Base-by-base conservation (phyloP, 2,329 filamentous ascomycete genomes). In the Mycosphaerella arachidis region DNA sequence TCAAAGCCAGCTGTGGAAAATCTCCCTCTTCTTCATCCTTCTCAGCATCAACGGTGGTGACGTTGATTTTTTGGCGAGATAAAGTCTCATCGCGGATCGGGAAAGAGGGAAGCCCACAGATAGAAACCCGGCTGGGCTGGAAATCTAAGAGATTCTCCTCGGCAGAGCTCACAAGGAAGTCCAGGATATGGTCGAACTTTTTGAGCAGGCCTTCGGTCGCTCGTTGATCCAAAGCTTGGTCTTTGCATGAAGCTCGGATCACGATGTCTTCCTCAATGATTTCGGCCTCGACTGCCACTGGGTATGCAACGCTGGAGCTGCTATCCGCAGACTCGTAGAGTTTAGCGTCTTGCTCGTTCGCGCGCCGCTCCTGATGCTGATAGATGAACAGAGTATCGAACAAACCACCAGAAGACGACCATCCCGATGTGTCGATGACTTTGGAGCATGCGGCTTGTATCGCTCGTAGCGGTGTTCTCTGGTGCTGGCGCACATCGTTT, bases 221-320 rank as follows among this genome's bases (percentile, higher is more conserved):
- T 0, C 70, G 59, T 0, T 72, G 64, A 12, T 82, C 78, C 6
- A 86, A 73, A 10, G 84, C 81, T 0, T 76, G 75, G 1, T 81
- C 78, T 67, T 90, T 86, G 63, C 87, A 88, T 4, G 91, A 90
- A 18, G 86, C 81, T 12, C 90, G 86, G 87, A 92, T 94, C 0
- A 85, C 63, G 1, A 95, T 71, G 0, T 74, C 68, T 18, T 82
- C 74, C 0, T 75, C 77, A 0, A 82, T 72, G 6, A 84, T 74
- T 71, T 96, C 91, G 72, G 94, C 85, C 75, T 97, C 92, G 1
- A 91, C 82, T 67, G 90, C 94, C 3, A 96, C 75, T 0, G 90
- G 87, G 72, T 92, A 95, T 64, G 96, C 91, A 1, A 93, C 86
- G 24, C 86, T 82, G 0, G 90, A 87, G 3, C 77, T 75, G 0